Percentiles rank a stretch among this genome's conserved stretches.
Conservation (phyloP, 1,139 yeast genomes). For the Yamadazyma oceani region DNA sequence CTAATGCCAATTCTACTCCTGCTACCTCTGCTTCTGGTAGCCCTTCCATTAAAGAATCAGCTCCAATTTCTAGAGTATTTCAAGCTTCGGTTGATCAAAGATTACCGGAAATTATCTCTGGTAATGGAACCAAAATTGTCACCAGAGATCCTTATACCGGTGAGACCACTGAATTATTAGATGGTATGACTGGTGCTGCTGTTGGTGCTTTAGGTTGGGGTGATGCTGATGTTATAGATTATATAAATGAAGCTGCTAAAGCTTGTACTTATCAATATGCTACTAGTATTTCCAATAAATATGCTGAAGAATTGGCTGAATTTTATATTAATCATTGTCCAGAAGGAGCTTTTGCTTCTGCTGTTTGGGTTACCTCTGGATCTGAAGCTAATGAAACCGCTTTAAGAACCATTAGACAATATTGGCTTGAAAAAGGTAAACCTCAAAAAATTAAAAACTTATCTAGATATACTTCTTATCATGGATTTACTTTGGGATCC, state of each 20-base stretch:
- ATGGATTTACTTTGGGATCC: slow-evolving; percentile 59
- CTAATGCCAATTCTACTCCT: slow-evolving; percentile 11
- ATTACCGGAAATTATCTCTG: slow-evolving; percentile 44
- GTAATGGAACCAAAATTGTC: slow-evolving; percentile 50
- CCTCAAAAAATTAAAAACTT: slow-evolving; percentile 50
- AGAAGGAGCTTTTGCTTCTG: slow-evolving; percentile 53
- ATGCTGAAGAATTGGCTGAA: slow-evolving; percentile 52
- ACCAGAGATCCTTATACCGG: slow-evolving; percentile 46
- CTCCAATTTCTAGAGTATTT: slow-evolving; percentile 26
- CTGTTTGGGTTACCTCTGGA: slow-evolving; percentile 59
- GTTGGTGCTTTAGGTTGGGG: slow-evolving; percentile 63
- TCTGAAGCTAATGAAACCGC: slow-evolving; percentile 64
- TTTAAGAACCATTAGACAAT: slow-evolving; percentile 55
- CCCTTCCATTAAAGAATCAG: slow-evolving; percentile 13
- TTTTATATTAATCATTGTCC: slow-evolving; percentile 55
- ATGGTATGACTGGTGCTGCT: slow-evolving; percentile 66
- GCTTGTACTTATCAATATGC: slow-evolving; percentile 48
- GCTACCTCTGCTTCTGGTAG: slow-evolving; percentile 14
- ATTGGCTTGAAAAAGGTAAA: slow-evolving; percentile 52
- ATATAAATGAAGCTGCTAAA: slow-evolving; percentile 49
- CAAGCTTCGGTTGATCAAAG: slow-evolving; percentile 41
- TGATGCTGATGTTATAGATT: slow-evolving; percentile 51
- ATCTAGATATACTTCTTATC: slow-evolving; percentile 55
- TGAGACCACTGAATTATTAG: slow-evolving; percentile 39
- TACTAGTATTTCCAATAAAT: slow-evolving; percentile 39